A percentile compares a stretch with the other conserved stretches of the same genome.
These are phyloP conservation scores for Pythium phragmitis DNA, from an alignment of 352 stramenopile species.

Conservation along the genomic window DNA sequence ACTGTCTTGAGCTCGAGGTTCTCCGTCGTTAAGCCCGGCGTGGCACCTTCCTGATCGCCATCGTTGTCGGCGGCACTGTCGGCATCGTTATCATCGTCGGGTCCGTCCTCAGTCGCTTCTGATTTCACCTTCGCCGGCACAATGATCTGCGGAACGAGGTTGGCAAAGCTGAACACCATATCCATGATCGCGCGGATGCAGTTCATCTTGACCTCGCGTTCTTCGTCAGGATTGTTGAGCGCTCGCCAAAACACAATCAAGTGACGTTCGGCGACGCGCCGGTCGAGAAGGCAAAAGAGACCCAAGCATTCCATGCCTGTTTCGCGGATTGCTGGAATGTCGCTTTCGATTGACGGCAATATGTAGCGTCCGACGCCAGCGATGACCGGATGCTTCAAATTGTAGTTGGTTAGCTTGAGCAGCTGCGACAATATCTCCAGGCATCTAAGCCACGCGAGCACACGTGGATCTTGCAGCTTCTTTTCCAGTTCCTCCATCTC, in stretches of 20 bases:
- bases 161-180: slow-evolving; percentile 61
- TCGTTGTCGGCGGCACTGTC: slow-evolving; percentile 28
- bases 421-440: slow-evolving; percentile 75
- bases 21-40: slow-evolving; percentile 24
- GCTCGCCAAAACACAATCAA: slow-evolving; percentile 79
- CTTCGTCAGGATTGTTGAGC: slow-evolving; percentile 76
- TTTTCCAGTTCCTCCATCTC: slow-evolving; percentile 72
- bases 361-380: slow-evolving; percentile 73
- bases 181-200: slow-evolving; percentile 73
- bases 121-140: slow-evolving; percentile 19
- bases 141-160: slow-evolving; percentile 55
- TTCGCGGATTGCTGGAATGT: slow-evolving; percentile 69
- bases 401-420: slow-evolving; percentile 69
- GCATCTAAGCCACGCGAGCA: slow-evolving; percentile 70
- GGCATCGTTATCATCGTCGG: slow-evolving; percentile 13
- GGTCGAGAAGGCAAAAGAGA: slow-evolving; percentile 70
- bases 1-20: slow-evolving; percentile 58
- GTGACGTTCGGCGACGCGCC: slow-evolving; percentile 62
- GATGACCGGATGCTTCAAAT: slow-evolving; percentile 62
- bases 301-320: slow-evolving; percentile 73
- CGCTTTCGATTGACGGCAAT: slow-evolving; percentile 72
- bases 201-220: slow-evolving; percentile 74
- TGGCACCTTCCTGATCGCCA: slow-evolving; percentile 1
- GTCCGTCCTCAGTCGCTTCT: slow-evolving; percentile 26
- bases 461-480: slow-evolving; percentile 63